Percentiles rank a stretch among this genome's conserved stretches.
phyloP scores from a whole-genome alignment of 2,329 filamentous ascomycete genomes.

The Claviceps humidiphila region DNA sequence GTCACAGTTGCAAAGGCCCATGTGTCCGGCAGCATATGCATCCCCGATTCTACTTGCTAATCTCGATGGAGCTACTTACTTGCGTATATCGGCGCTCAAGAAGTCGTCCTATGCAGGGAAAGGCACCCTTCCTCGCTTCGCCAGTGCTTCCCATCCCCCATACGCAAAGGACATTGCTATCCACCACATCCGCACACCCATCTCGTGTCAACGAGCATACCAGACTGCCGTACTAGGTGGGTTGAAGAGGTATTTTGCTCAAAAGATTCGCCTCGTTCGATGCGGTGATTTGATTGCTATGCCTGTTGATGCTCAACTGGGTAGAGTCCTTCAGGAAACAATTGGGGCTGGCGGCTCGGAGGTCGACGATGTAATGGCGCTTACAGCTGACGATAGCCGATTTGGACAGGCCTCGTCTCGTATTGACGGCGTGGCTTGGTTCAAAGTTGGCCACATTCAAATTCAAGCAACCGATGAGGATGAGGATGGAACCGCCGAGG shows the following conservation, averaged over 20 bases:
- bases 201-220: conserved; percentile 72
- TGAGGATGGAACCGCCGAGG: conserved; percentile 48
- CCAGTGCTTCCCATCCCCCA: conserved; percentile 40
- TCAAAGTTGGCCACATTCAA: conserved; percentile 68
- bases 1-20: conserved; percentile 49
- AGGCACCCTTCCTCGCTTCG: conserved; percentile 42
- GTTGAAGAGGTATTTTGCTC: conserved; percentile 78
- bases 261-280: conserved; percentile 68
- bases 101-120: conserved; percentile 35
- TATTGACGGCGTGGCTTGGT: conserved; percentile 70
- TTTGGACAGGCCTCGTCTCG: conserved; percentile 15
- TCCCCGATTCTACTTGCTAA: conserved; percentile 84
- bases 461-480: conserved; percentile 39
- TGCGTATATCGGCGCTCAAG: conserved; percentile 63
- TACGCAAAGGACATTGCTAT: conserved; percentile 68
- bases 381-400: conserved; percentile 29
- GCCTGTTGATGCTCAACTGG: conserved; percentile 74
- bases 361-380: conserved; percentile 56
- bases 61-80: conserved; percentile 61
- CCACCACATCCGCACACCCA: conserved; percentile 75
- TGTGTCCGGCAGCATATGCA: conserved; percentile 53
- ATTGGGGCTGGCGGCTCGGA: conserved; percentile 43
- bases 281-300: conserved; percentile 81
- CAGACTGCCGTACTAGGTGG: conserved; percentile 79
- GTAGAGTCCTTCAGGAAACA: conserved; percentile 68